These are phyloP conservation scores for Candida saitoana DNA, from an alignment of 805 yeast genomes.

Conservation along the genomic window DNA sequence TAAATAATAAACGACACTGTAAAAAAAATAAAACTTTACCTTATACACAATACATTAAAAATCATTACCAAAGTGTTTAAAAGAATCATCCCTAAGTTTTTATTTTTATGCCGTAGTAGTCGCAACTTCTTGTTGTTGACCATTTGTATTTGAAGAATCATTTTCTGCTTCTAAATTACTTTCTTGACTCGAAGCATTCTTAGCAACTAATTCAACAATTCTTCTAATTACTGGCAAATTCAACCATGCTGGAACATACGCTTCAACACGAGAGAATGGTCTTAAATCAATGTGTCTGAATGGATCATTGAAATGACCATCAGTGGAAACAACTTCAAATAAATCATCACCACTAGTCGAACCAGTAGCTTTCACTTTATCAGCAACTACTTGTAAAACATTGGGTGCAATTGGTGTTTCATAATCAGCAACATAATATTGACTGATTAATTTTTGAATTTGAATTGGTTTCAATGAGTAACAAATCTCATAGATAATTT, in stretches of 20 bases:
- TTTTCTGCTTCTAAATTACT: conserved; percentile 11
- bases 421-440: conserved; percentile 88
- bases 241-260: conserved; percentile 93
- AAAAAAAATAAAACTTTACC: not conserved
- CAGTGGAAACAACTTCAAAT: conserved; percentile 64
- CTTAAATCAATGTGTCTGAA: conserved; percentile 69
- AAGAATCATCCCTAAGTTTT: not conserved
- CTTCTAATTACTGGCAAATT: conserved; percentile 84
- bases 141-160: conserved; percentile 7
- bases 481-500: conserved; percentile 90
- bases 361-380: conserved; percentile 60
- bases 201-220: conserved; percentile 82
- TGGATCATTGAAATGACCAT: conserved; percentile 79
- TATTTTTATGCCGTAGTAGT: not conserved
- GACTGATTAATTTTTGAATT: conserved; percentile 85
- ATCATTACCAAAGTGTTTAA: not conserved
- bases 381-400: conserved; percentile 77
- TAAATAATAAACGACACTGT: not conserved
- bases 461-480: conserved; percentile 92
- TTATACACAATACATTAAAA: not conserved
- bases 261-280: conserved; percentile 77
- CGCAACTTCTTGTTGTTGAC: conserved; percentile 1
- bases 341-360: conserved; percentile 55
- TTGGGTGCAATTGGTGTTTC: conserved; percentile 87
- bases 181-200: conserved; percentile 72